phyloP scores from a whole-genome alignment of 2,329 filamentous ascomycete species.

The Verticillium nonalfalfae region DNA sequence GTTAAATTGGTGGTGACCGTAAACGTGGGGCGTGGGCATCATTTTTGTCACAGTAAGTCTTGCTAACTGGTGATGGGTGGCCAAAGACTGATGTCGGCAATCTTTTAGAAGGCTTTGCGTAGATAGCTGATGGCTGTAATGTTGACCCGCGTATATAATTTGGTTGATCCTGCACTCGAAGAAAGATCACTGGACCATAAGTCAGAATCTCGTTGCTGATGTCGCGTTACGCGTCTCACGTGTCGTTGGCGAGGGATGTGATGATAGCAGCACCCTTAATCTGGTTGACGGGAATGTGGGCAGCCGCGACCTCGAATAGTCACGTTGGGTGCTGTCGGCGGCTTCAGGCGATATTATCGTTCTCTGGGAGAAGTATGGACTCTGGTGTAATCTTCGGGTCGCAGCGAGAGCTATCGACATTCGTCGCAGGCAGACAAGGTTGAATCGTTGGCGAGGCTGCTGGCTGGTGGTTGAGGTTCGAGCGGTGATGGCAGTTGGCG shows the following conservation, averaged over 20 bases:
- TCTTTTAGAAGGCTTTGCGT: not conserved
- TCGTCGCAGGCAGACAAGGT: not conserved
- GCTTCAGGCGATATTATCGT: not conserved
- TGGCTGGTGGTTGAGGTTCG: not conserved
- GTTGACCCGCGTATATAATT: not conserved
- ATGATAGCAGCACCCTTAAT: not conserved
- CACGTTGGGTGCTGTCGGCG: not conserved
- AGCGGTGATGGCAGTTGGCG: not conserved
- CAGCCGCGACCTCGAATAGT: not conserved
- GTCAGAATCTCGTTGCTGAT: not conserved
- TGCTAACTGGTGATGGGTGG: not conserved
- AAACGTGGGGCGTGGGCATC: constrained; percentile 59
- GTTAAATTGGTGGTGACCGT: constrained; percentile 62
- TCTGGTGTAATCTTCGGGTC: not conserved
- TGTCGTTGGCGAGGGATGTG: not conserved
- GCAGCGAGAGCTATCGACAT: not conserved
- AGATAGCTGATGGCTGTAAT: too few relatives aligned
- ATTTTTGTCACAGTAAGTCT: constrained; percentile 30
- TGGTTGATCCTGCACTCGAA: not conserved
- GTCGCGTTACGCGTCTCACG: not conserved
- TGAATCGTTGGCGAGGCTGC: not conserved
- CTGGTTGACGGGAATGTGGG: not conserved
- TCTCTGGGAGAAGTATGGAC: not conserved
- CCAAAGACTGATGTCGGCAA: not conserved
- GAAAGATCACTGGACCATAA: not conserved